phyloP scores from a whole-genome alignment of 495 filamentous ascomycete species.

The Penicillium verhagenii region DNA sequence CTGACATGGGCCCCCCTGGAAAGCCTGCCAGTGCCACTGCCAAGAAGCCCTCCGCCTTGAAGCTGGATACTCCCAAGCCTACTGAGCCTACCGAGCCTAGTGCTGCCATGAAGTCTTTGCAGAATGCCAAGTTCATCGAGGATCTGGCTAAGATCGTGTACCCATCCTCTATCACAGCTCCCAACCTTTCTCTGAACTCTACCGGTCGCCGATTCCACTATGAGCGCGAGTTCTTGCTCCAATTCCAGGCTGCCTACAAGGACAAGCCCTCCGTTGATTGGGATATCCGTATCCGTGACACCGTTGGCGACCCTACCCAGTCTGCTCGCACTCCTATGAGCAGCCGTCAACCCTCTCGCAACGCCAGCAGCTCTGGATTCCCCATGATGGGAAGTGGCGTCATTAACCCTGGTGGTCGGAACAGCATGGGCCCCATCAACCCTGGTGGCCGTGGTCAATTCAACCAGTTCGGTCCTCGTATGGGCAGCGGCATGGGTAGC shows the following conservation, averaged over 20 bases:
- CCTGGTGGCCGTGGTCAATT: slow-evolving; percentile 19
- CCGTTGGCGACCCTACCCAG: slow-evolving; percentile 74
- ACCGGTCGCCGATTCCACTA: slow-evolving; percentile 88
- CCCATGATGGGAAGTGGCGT: not conserved
- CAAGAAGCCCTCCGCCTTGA: slow-evolving; percentile 76
- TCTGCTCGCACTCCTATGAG: slow-evolving; percentile 67
- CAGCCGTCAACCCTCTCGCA: slow-evolving; percentile 46
- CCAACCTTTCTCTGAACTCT: slow-evolving; percentile 86
- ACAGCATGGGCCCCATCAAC: slow-evolving; percentile 11
- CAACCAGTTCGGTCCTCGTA: slow-evolving; percentile 18
- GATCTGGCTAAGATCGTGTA: slow-evolving; percentile 69
- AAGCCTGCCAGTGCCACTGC: slow-evolving; percentile 56
- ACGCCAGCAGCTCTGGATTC: slow-evolving; percentile 57
- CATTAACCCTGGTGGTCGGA: not conserved
- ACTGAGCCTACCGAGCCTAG: slow-evolving; percentile 89
- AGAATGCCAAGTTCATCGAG: slow-evolving; percentile 78
- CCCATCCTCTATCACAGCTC: slow-evolving; percentile 75
- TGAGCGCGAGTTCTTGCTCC: slow-evolving; percentile 92
- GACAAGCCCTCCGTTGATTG: slow-evolving; percentile 94
- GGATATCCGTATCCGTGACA: slow-evolving; percentile 78
- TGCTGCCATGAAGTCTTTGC: slow-evolving; percentile 85
- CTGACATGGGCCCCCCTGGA: slow-evolving; percentile 53
- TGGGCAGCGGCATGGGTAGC: slow-evolving; percentile 41
- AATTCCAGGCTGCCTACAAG: slow-evolving; percentile 91
- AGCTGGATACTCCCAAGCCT: slow-evolving; percentile 76